Percentiles rank a stretch among this genome's conserved stretches.
These are phyloP conservation scores for Crithidia expoeki DNA, from an alignment of 208 protist genomes.

Conservation along the genomic window DNA sequence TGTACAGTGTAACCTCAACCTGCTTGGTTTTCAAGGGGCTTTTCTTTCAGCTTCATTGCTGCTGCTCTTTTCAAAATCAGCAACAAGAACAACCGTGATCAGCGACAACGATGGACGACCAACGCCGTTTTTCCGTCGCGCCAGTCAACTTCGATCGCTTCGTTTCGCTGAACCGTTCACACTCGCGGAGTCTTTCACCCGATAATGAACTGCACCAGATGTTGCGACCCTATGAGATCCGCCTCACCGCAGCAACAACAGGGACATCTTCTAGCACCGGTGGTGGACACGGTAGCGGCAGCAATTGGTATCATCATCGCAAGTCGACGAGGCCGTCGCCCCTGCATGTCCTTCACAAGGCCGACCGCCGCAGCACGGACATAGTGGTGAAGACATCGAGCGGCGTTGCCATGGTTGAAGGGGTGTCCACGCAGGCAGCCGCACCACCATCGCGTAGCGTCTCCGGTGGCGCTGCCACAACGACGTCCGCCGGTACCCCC, in stretches of 20 bases:
- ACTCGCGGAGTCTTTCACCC: constrained; percentile 65
- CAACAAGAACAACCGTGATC: too few relatives aligned
- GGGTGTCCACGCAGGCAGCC: constrained; percentile 11
- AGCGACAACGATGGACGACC: constrained; percentile 25
- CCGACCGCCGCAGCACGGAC: constrained; percentile 16
- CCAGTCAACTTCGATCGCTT: constrained; percentile 78
- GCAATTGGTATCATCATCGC: neutral
- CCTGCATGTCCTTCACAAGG: neutral
- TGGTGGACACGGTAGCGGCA: too few relatives aligned
- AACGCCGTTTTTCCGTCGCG: constrained; percentile 35
- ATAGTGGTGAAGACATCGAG: neutral
- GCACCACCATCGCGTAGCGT: constrained; percentile 23
- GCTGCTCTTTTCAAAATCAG: too few relatives aligned
- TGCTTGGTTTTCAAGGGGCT: too few relatives aligned
- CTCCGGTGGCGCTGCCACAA: constrained; percentile 8
- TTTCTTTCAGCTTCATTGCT: too few relatives aligned
- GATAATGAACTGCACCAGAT: constrained; percentile 81
- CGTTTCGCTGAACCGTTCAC: constrained; percentile 48
- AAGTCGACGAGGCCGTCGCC: neutral
- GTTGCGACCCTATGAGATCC: constrained; percentile 38
- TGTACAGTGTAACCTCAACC: too few relatives aligned
- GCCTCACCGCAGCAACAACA: neutral
- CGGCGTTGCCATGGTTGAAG: neutral
- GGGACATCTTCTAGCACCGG: neutral
- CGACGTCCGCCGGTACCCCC: constrained; percentile 7